Base-by-base conservation (phyloP, 345 rosid species). In the Syzygium aqueum region DNA sequence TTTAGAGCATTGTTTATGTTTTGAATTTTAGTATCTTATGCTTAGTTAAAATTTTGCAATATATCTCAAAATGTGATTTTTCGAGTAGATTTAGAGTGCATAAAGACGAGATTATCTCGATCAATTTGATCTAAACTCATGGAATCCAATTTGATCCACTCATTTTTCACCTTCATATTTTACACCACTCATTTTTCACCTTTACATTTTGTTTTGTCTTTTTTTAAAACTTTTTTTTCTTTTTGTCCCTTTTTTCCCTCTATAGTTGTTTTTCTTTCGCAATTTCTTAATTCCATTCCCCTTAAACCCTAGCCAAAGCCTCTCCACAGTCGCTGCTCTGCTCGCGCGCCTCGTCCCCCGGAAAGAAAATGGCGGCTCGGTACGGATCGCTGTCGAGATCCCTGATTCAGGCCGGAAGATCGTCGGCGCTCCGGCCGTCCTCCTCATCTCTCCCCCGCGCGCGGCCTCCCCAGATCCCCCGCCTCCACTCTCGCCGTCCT, bases 311-410 rank as follows among this genome's bases (percentile, higher is more conserved):
- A 73, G 80, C 80, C 5, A 73, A 73, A 33, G 25, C 6, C 80
- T 73, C 80, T 19, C 46, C 46, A 19, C 80, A 9, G 37, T 21
- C 25, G 19, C 80, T 2, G 80, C 49, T 37, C 43, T 40, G 43
- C 43, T 40, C 43, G 43, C 49, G 80, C 49, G 19, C 27, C 7
- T 5, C 7, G 2, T 4, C 6, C 80, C 49, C 49, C 49, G 6
- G 19, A 0, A 0, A n/a, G n/a, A 1, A n/a, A 77, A 91, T 90
- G 90, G 90, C 90, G 37, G 85, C 89, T 86, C 89, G 87, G 37
- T 88, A 77, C 89, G 88, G 88, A 77, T 88, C 89, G 46, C 85
- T 87, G 30, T 67, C 88, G 21, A 87, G 89, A 23, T 78, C 92
- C 17, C 80, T 89, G 83, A 77, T 87, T 4, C 86, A 86, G 21